Evolutionary conservation across 305 asterid genomes (phyloP), one percentile per base, ranked within the genome.

Genomic region (Fraxinus dipetala): DNA sequence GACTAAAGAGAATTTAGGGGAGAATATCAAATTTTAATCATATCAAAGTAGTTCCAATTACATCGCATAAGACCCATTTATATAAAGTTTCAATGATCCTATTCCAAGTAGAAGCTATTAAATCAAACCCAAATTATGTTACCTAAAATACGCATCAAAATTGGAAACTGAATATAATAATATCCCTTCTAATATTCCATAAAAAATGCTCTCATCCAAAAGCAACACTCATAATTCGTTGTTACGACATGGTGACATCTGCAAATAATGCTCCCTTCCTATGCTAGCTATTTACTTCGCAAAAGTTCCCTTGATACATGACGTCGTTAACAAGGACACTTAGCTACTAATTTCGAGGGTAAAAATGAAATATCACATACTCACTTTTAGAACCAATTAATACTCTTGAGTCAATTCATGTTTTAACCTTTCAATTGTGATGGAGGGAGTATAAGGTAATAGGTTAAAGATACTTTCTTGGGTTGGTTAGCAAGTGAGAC

Each of bases 401-500:
- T 16, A 51, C 22, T 16, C 35, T 9, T 14, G 18, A 11, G 22
- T 28, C 18, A 11, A 30, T 28, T 30, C 38, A 13, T 28, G 30
- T 30, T 69, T 69, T 11, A 69, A 8, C 75, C 36, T 28, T 69
- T 13, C 75, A 30, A 30, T 69, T 28, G 20, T 28, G 40, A 67
- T 67, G 20, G 30, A 61, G 30, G 72, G 18, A 28, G 38, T 13
- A 67, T 67, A 24, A 28, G 22, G 75, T 69, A 10, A 30, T 69
- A 69, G 40, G 22, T 69, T 69, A 69, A 28, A 30, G 20, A 18
- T 34, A 72, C 80, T 72, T 31, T 63, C 76, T 73, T 75, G 70
- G 85, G 79, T 86, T 74, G 77, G 73, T 56, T 40, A 74, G 77
- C 74, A 79, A 59, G 76, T 67, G 63, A 77, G 61, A 72, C 70